Evolutionary conservation across 192 early-diverging fungal genomes (phyloP), one percentile per base, ranked within the genome.

Genomic region (Coemansia sp.): DNA sequence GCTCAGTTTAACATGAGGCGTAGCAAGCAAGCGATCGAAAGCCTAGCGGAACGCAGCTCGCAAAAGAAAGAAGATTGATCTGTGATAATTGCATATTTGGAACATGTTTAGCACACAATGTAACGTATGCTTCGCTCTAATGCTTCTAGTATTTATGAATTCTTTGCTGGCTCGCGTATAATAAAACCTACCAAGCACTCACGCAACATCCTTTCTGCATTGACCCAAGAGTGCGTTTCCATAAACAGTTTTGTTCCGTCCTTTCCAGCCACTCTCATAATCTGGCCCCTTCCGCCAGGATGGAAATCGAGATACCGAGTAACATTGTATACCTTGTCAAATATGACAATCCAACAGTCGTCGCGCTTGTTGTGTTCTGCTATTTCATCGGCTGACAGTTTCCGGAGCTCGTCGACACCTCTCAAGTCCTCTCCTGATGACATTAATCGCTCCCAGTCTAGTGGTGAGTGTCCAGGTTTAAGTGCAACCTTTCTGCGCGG

Each of bases 211-310:
- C 76, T 85, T n/a, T 97, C 94, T 22, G 88, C 81, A 70, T 99
- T 99, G 20, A 99, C 95, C 97, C 97, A 99, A 56, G 90, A 82
- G 78, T 99, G 97, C 11, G 89, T 93, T 49, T 88, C 83, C 56
- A 85, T 88, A 64, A 97, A 96, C 48, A 97, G 76, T 73, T 89
- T 85, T 7, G 96, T 94, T 6, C 92, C 93, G 58, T 99, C 96
- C 61, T 91, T 91, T 42, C 96, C 96, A 5, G 97, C 95, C n/a
- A 75, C 82, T 13, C 89, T 82, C 89, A 93, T 85, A 22, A 93
- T 61, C 62, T 92, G 86, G 57, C 86, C 86, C 40, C 85, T 83
- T 46, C 94, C 97, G 29, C 97, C 96, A 33, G 94, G 95, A 74
- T 95, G 94, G 73, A 91, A 99, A 42, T 91, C 87, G 15, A 95